Percentiles rank a stretch among this genome's conserved stretches.
Conservation (phyloP, 352 stramenopile genomes). For the Phytophthora hibernalis region DNA sequence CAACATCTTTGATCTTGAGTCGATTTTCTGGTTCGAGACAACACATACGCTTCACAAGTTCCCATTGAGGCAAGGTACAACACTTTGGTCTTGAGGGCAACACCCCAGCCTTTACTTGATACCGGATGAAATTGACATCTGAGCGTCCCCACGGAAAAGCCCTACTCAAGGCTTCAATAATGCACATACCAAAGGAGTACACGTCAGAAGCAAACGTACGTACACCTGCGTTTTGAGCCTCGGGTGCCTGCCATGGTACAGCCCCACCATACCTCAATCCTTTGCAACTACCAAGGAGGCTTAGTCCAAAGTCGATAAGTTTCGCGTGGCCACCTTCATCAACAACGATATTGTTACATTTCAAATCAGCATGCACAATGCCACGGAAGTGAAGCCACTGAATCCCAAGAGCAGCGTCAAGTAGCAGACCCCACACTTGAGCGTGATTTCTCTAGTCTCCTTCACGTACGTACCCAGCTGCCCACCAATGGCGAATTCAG, state of each 20-base stretch:
- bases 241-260: neutral
- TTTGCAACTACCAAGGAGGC: neutral
- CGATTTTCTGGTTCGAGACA: neutral
- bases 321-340: neutral
- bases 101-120: neutral
- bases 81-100: neutral
- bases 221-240: neutral
- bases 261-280: neutral
- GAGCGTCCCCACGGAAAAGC: neutral
- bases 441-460: neutral
- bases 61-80: neutral
- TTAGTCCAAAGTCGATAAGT: neutral
- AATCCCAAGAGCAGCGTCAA: neutral
- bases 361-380: neutral
- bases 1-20: neutral
- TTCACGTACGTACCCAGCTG: neutral
- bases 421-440: neutral
- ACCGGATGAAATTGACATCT: neutral
- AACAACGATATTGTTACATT: neutral
- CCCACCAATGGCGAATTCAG: neutral
- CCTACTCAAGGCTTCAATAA: neutral
- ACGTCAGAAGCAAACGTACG: neutral
- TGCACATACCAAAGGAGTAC: neutral
- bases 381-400: conserved; percentile 1
- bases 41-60: conserved; percentile 1